Conservation (phyloP, 495 filamentous ascomycete species). For the Trichoderma orchidacearum region DNA sequence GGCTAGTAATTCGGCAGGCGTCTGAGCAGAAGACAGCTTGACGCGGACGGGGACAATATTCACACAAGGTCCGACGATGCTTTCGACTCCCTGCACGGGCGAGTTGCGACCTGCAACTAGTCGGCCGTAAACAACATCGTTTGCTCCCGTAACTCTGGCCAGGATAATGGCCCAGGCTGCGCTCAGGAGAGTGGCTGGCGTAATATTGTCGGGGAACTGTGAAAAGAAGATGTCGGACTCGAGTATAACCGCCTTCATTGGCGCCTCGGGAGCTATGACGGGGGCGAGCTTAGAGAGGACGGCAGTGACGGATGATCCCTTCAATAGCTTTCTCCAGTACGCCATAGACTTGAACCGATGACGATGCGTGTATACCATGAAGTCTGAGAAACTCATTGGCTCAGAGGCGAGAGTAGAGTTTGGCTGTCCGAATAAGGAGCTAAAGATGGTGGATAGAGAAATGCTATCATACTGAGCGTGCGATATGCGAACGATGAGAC, state of each 20-base stretch:
- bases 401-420: conserved; percentile 28
- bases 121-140: conserved; percentile 42
- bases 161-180: conserved; percentile 45
- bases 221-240: conserved; percentile 19
- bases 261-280: not conserved
- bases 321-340: not conserved
- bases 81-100: conserved; percentile 35
- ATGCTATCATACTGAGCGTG: conserved; percentile 60
- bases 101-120: conserved; percentile 44
- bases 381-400: conserved; percentile 37
- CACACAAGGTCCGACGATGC: conserved; percentile 33
- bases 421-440: conserved; percentile 39
- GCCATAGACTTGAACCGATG: not conserved
- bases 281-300: not conserved
- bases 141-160: conserved; percentile 23
- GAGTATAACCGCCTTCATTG: too few relatives aligned
- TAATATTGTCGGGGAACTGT: conserved; percentile 30
- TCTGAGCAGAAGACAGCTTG: conserved; percentile 15
- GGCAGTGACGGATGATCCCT: not conserved
- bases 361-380: conserved; percentile 17
- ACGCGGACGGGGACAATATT: conserved; percentile 48
- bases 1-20: not conserved
- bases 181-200: conserved; percentile 36
- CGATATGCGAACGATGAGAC: conserved; percentile 46
- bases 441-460: conserved; percentile 43